Evolutionary conservation across 164 flowering plant species (phyloP), one percentile per base, ranked within the genome.

Genomic region (Piper longum): DNA sequence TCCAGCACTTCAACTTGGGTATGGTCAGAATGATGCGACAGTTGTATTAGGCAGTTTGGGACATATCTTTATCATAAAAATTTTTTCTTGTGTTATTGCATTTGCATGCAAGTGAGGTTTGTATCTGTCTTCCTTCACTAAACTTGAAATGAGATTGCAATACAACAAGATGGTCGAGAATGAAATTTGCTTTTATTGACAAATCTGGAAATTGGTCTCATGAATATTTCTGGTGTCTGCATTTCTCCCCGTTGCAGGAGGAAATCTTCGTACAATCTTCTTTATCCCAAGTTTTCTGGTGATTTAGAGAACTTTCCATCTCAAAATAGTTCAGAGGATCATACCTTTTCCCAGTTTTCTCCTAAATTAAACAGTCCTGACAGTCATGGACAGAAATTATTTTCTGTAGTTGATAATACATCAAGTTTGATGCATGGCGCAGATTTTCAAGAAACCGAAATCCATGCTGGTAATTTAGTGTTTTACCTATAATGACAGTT

Each of bases 1-100:
- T 65, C 96, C 85, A 17, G 89, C 12, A 9, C 52, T 91, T 60
- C 61, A 83, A 26, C 61, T 76, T 45, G 82, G 93, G 91, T 83
- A 77, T 59, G 42, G 2, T 59, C 7, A 19, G 41, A 2, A 4
- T 18, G 36, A 59, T 19, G 14, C 39, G n/a, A 7, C 26, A 8
- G 60, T 11, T 18, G 39, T 40, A 6, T 14, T 39, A 3, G 36
- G 8, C 41, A 39, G 43, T 59, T 56, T 26, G 8, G 52, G 11
- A 44, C 0, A 44, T 44, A 2, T 5, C 48, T 5, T 0, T 11
- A 6, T 6, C 48, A 44, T 5, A 48, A 8, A 48, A 48, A 2
- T 1, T 5, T 48, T 1, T 2, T 14, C 3, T 48, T 5, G 3
- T 8, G 14, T 26, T 48, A 48, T 9, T 48, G 52, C 52, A 9